Percentiles rank a stretch among this genome's conserved stretches.
These are phyloP conservation scores for Ensete ventricosum DNA, from an alignment of 176 grass and related monocot genomes.

Conservation along the genomic window DNA sequence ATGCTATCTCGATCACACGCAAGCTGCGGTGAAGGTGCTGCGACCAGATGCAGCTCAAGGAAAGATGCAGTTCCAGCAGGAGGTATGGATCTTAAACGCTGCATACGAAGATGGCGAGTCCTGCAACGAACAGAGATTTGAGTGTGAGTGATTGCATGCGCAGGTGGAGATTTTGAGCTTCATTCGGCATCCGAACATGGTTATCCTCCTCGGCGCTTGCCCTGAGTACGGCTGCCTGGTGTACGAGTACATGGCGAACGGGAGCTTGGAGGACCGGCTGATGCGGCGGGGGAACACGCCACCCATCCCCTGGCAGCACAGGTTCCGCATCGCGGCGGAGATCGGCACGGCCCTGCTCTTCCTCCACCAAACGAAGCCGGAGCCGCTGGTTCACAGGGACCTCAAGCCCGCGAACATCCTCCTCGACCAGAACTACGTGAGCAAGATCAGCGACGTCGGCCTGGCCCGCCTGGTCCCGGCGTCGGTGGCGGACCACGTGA, in stretches of 20 bases:
- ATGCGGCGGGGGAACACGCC: constrained; percentile 27
- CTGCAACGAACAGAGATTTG: too few relatives aligned
- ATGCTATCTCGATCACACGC: constrained; percentile 41
- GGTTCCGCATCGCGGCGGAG: constrained; percentile 40
- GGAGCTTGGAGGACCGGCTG: constrained; percentile 38
- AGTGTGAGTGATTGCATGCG: background rate
- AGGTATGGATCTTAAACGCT: constrained; percentile 12
- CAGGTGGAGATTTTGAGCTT: constrained; percentile 39
- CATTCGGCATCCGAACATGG: constrained; percentile 44
- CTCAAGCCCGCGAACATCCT: constrained; percentile 46
- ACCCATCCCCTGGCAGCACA: constrained; percentile 33
- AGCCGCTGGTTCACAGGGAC: constrained; percentile 35
- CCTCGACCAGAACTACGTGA: constrained; percentile 31
- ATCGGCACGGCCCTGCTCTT: constrained; percentile 36
- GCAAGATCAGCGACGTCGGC: constrained; percentile 46
- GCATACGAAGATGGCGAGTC: too few relatives aligned
- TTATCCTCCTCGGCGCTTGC: constrained; percentile 39
- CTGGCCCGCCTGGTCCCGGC: constrained; percentile 36
- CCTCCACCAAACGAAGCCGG: constrained; percentile 38
- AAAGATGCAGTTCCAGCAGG: constrained; percentile 33
- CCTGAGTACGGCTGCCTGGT: constrained; percentile 43
- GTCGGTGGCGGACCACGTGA: constrained; percentile 22
- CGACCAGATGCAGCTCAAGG: constrained; percentile 34
- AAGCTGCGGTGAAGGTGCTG: constrained; percentile 36
- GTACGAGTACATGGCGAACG: constrained; percentile 43